Evolutionary conservation across 2,329 filamentous ascomycete species (phyloP).

Genomic region (Colletotrichum sp.): DNA sequence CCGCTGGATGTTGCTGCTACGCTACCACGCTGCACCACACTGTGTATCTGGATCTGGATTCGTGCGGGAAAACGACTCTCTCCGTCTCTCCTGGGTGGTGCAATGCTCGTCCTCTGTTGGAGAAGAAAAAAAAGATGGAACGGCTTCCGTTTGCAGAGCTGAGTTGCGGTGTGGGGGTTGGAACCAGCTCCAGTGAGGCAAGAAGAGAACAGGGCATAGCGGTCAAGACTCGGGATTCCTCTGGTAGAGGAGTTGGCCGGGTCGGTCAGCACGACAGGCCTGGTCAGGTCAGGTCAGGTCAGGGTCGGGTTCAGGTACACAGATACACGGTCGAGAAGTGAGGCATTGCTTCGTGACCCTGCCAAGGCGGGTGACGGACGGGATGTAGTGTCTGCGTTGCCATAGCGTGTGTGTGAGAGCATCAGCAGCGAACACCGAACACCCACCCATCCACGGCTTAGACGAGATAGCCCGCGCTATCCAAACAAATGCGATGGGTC

Average conservation of each 20-base stretch:
- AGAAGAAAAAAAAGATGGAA: not conserved
- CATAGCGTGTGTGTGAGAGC: not conserved
- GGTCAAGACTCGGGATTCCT: not conserved
- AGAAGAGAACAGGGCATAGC: not conserved
- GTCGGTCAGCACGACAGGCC: not conserved
- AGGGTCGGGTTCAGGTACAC: not conserved
- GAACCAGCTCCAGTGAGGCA: not conserved
- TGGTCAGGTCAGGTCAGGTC: not conserved
- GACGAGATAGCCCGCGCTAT: not conserved
- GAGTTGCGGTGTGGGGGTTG: not conserved
- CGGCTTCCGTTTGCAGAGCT: slow-evolving; percentile 7
- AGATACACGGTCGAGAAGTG: not conserved
- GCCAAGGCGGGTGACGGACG: slow-evolving; percentile 12
- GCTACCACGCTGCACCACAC: not conserved
- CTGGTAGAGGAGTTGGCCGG: not conserved
- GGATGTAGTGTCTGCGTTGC: slow-evolving; percentile 4
- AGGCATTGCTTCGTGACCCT: slow-evolving; percentile 13
- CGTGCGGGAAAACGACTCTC: not conserved
- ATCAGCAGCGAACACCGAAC: not conserved
- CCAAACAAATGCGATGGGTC: not conserved
- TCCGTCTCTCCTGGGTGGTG: not conserved
- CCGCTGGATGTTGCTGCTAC: not conserved
- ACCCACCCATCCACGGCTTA: not conserved
- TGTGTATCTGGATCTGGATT: not conserved
- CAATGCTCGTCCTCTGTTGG: not conserved